Percentiles rank a stretch among this genome's conserved stretches.
Evolutionary conservation across 2,329 filamentous ascomycete species (phyloP).

Genomic region (Stagonosporopsis rhizophila): DNA sequence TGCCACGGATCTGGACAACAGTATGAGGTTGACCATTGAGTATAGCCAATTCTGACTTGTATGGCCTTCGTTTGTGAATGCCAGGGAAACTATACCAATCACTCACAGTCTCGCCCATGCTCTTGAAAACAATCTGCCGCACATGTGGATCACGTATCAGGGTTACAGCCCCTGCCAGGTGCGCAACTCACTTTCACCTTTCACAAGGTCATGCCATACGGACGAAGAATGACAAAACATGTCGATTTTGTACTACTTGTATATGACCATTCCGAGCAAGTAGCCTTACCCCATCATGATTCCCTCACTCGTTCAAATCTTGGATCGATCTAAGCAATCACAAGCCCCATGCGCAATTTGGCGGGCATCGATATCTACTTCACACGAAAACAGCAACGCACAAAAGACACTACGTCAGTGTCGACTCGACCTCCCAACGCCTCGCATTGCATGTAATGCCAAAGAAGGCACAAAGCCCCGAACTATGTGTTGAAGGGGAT

Average conservation of each 20-base stretch:
- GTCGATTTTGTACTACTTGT: conserved; percentile 14
- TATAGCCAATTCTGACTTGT: not conserved
- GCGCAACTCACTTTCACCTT: not conserved
- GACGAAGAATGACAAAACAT: not conserved
- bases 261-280: not conserved
- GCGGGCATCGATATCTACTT: conserved; percentile 13
- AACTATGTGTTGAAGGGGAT: conserved; percentile 10
- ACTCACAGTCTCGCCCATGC: not conserved
- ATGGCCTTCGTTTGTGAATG: not conserved
- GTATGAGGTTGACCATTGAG: not conserved
- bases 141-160: not conserved
- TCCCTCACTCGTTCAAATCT: not conserved
- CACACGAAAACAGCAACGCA: conserved; percentile 7
- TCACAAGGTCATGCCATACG: not conserved
- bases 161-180: not conserved
- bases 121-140: not conserved
- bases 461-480: conserved; percentile 9
- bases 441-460: conserved; percentile 19
- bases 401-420: conserved; percentile 14
- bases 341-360: conserved; percentile 28
- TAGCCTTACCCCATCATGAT: not conserved
- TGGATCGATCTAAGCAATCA: conserved; percentile 13
- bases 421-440: conserved; percentile 9
- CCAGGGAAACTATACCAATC: not conserved
- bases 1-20: not conserved